phyloP scores from a whole-genome alignment of 2,329 filamentous ascomycete species.

The Aspergillus amoenus region DNA sequence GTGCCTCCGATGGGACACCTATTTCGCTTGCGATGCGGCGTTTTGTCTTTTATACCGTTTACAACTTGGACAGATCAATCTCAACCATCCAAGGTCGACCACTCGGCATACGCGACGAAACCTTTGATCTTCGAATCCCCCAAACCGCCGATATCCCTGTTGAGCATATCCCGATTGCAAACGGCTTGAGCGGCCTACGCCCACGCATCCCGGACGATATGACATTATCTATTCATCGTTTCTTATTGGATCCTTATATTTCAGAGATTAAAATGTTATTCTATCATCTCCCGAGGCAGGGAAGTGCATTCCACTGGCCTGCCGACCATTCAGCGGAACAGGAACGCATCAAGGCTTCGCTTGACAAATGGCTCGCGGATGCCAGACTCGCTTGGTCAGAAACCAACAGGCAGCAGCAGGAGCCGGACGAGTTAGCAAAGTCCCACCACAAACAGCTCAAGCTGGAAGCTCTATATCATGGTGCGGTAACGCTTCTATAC shows the following conservation, averaged over 20 bases:
- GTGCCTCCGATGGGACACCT: slow-evolving; percentile 6
- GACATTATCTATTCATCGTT: slow-evolving; percentile 27
- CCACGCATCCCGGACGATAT: slow-evolving; percentile 1
- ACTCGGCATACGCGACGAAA: slow-evolving; percentile 39
- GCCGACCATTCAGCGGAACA: slow-evolving; percentile 19
- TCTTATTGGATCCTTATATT: slow-evolving; percentile 25
- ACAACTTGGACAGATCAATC: slow-evolving; percentile 38
- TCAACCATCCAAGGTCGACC: slow-evolving; percentile 41
- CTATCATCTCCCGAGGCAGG: slow-evolving; percentile 24
- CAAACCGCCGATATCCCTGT: slow-evolving; percentile 10
- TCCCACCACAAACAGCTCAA: slow-evolving; percentile 22
- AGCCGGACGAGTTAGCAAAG: slow-evolving; percentile 5
- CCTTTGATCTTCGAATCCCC: slow-evolving; percentile 34
- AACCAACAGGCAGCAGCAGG: neutral
- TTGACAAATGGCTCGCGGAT: slow-evolving; percentile 23
- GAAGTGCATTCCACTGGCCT: slow-evolving; percentile 20
- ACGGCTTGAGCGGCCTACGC: neutral
- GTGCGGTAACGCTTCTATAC: slow-evolving; percentile 34
- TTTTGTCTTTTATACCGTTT: slow-evolving; percentile 38
- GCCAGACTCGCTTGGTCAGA: neutral
- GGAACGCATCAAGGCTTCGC: slow-evolving; percentile 17
- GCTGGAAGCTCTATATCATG: slow-evolving; percentile 34
- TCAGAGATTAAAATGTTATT: slow-evolving; percentile 30
- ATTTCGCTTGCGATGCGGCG: slow-evolving; percentile 18
- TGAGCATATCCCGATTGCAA: neutral